Conservation (phyloP, 305 asterid species). For the Fraxinus ornus region DNA sequence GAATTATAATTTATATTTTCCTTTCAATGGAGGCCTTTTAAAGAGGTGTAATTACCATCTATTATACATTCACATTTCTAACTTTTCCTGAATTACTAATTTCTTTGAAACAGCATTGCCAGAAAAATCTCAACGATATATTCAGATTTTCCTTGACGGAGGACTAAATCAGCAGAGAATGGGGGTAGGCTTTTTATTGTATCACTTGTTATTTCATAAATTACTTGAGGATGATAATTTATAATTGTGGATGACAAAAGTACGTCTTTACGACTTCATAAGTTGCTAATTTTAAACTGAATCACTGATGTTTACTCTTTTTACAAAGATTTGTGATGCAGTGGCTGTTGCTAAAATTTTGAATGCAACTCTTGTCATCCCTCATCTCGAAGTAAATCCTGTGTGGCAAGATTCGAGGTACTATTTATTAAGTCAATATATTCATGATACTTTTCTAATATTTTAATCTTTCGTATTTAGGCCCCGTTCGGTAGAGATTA, state of each 20-base stretch:
- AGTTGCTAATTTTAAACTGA: not conserved
- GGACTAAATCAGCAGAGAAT: slow-evolving; percentile 97
- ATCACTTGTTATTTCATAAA: not conserved
- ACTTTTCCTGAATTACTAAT: slow-evolving; percentile 14
- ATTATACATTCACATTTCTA: not conserved
- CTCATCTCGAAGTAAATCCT: slow-evolving; percentile 88
- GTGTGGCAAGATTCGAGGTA: slow-evolving; percentile 99
- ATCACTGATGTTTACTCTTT: slow-evolving; percentile 26
- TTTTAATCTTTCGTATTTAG: slow-evolving; percentile 2
- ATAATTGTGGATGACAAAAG: slow-evolving; percentile 19
- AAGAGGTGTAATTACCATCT: not conserved
- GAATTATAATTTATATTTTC: not conserved
- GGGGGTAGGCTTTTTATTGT: slow-evolving; percentile 62
- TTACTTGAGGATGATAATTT: not conserved
- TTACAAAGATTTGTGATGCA: slow-evolving; percentile 87
- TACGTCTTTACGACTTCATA: not conserved
- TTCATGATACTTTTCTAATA: not conserved
- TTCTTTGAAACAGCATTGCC: slow-evolving; percentile 51
- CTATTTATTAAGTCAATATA: slow-evolving; percentile 1
- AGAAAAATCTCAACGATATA: slow-evolving; percentile 70
- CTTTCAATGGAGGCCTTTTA: not conserved
- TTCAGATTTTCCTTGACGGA: slow-evolving; percentile 95
- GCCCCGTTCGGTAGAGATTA: too few relatives aligned
- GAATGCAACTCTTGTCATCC: slow-evolving; percentile 93
- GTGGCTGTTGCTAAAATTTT: slow-evolving; percentile 94